phyloP scores from a whole-genome alignment of 2,329 filamentous ascomycete genomes.

The Cladorrhinum sp. region DNA sequence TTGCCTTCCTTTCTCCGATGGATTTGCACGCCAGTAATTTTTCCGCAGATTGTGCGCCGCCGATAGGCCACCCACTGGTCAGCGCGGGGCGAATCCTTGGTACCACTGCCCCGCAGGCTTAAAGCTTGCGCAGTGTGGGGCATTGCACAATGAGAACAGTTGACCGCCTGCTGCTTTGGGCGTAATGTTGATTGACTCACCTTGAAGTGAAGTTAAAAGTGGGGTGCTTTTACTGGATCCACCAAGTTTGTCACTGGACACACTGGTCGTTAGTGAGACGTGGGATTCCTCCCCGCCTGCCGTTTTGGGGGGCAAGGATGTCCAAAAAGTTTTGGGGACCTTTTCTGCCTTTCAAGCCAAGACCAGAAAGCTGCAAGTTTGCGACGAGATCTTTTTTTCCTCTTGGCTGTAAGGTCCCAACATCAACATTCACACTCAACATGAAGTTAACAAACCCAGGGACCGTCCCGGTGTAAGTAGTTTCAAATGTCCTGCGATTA shows the following conservation, averaged over 20 bases:
- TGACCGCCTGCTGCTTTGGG: slow-evolving; percentile 21
- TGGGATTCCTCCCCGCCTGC: slow-evolving; percentile 23
- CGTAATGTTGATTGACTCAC: background rate
- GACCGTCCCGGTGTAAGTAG: slow-evolving; percentile 38
- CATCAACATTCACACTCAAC: slow-evolving; percentile 20
- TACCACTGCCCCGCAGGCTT: slow-evolving; percentile 6
- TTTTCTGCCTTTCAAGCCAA: slow-evolving; percentile 15
- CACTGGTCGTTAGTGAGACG: background rate
- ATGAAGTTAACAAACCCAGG: slow-evolving; percentile 86
- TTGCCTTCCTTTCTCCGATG: slow-evolving; percentile 12
- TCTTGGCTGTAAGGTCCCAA: background rate
- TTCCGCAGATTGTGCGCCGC: slow-evolving; percentile 28
- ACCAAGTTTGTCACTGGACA: background rate
- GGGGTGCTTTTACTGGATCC: no score
- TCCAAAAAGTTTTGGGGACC: slow-evolving; percentile 21
- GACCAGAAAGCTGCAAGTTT: slow-evolving; percentile 5
- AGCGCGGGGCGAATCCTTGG: slow-evolving; percentile 24
- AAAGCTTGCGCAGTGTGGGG: background rate
- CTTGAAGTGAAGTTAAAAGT: slow-evolving; percentile 1
- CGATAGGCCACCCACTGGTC: slow-evolving; percentile 19
- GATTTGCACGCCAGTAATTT: slow-evolving; percentile 27
- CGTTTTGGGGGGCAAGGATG: slow-evolving; percentile 7
- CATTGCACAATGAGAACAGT: background rate
- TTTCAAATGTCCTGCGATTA: background rate
- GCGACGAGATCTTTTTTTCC: slow-evolving; percentile 9